Evolutionary conservation across 2,329 filamentous ascomycete genomes (phyloP), one percentile per base, ranked within the genome.

Genomic region (Zymoseptoria ardabiliae): DNA sequence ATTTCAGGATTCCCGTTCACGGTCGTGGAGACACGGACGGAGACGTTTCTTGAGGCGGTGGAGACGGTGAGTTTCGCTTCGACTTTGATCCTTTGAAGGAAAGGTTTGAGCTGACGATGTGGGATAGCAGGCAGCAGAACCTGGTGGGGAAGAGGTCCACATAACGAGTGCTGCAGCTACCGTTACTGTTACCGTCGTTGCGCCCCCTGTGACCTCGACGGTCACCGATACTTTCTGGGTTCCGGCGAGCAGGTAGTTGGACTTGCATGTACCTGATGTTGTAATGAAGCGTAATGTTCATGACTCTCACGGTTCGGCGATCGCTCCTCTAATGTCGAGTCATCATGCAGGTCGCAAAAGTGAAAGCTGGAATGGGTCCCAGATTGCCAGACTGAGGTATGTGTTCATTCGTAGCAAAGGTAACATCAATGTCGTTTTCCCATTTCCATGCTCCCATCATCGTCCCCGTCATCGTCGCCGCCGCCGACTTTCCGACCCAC

Each of bases 401-500:
- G 28, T 11, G 11, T 30, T 30, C 28, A 45, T 45, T 28, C 25
- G 25, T 28, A 28, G 25, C 45, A 21, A 50, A 21, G 19, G 11
- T 51, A 19, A 50, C 50, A 52, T 63, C 58, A 86, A 65, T 81
- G 87, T 74, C 83, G 78, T 77, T 91, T 91, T 61, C 86, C 88
- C 80, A 89, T 81, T 76, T 91, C 89, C 71, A 82, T 63, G 11
- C 58, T 58, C n/a, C 60, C 61, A 56, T 65, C 68, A 57, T 69
- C 68, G 20, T 67, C 62, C 53, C 61, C 63, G 70, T 84, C 81
- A 51, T 72, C 75, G 54, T 69, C 72, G 2, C 69, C 68, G 23
- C 76, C 74, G 0, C 74, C 76, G 2, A 90, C 76, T 70, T 84
- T 86, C 62, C 84, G 80, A 0, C 88, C 88, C 3, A 91, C 71